Evolutionary conservation across 306 rosid genomes (phyloP).

Genomic region (Urtica urens): DNA sequence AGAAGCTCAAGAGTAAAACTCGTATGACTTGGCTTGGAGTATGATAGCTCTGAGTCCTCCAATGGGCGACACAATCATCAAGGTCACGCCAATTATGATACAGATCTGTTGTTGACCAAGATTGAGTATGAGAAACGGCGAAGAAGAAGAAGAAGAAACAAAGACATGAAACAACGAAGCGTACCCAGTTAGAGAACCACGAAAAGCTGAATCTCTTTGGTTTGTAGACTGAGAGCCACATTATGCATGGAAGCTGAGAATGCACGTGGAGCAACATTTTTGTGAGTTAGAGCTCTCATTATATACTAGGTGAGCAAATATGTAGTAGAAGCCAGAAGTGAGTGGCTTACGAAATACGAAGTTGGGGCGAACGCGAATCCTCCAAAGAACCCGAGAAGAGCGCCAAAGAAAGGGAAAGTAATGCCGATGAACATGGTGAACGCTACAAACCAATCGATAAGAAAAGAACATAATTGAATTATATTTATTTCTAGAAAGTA

Average conservation of each 20-base stretch:
- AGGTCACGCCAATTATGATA: conserved; percentile 45
- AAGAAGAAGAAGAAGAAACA: background rate
- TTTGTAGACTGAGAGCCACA: conserved; percentile 58
- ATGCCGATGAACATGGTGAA: conserved; percentile 61
- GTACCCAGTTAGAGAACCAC: conserved; percentile 63
- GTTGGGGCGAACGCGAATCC: conserved; percentile 79
- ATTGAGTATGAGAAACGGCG: background rate
- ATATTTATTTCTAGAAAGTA: background rate
- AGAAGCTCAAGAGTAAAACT: conserved; percentile 25
- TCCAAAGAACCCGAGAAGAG: conserved; percentile 58
- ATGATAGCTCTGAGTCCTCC: conserved; percentile 56
- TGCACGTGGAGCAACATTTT: background rate
- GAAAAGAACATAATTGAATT: conserved; percentile 54
- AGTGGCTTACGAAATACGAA: conserved; percentile 54
- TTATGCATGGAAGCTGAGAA: conserved; percentile 57
- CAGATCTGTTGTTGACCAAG: conserved; percentile 35
- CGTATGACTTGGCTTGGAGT: conserved; percentile 37
- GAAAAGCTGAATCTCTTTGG: conserved; percentile 48
- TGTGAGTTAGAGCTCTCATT: no score
- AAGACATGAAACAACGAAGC: conserved; percentile 16
- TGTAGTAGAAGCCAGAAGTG: no score
- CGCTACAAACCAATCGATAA: conserved; percentile 28
- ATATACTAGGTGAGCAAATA: no score
- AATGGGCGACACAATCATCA: conserved; percentile 55
- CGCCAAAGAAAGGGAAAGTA: conserved; percentile 60